phyloP scores from a whole-genome alignment of 2,329 filamentous ascomycete species.

The Trichoderma sp. region DNA sequence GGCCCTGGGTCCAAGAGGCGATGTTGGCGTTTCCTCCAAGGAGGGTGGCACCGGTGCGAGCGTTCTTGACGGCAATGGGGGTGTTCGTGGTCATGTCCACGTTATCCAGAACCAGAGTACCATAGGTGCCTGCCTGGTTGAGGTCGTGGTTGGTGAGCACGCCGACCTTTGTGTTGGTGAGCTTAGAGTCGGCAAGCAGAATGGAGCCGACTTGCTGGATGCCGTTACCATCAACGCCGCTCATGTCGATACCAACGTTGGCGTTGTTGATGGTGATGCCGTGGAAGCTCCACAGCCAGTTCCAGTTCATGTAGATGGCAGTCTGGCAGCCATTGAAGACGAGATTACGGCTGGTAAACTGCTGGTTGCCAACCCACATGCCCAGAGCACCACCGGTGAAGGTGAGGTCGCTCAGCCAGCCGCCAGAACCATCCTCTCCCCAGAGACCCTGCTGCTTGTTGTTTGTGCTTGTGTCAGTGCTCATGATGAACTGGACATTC shows the following conservation, averaged over 20 bases:
- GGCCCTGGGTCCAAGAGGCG: constrained; percentile 74
- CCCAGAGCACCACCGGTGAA: constrained; percentile 82
- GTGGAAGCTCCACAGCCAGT: constrained; percentile 84
- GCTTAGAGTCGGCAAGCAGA: constrained; percentile 74
- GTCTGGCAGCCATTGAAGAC: constrained; percentile 80
- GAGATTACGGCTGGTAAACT: constrained; percentile 81
- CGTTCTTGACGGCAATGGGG: constrained; percentile 61
- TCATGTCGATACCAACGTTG: constrained; percentile 75
- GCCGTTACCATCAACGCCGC: constrained; percentile 48
- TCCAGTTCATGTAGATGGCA: constrained; percentile 87
- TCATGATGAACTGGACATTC: constrained; percentile 80
- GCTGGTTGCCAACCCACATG: constrained; percentile 79
- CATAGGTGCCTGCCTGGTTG: constrained; percentile 64
- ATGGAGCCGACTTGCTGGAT: constrained; percentile 80
- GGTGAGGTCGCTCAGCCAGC: constrained; percentile 77
- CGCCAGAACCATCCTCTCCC: constrained; percentile 81
- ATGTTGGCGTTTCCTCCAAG: constrained; percentile 69
- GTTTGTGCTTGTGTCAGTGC: constrained; percentile 57
- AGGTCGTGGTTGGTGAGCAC: constrained; percentile 67
- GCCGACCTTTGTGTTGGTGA: constrained; percentile 72
- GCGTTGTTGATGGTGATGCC: constrained; percentile 72
- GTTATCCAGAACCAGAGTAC: constrained; percentile 82
- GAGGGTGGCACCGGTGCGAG: constrained; percentile 55
- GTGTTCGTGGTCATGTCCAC: constrained; percentile 74
- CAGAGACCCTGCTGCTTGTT: constrained; percentile 76